Conservation (phyloP, 73 alveolate genomes). For the Tetrahymena malaccensis region DNA sequence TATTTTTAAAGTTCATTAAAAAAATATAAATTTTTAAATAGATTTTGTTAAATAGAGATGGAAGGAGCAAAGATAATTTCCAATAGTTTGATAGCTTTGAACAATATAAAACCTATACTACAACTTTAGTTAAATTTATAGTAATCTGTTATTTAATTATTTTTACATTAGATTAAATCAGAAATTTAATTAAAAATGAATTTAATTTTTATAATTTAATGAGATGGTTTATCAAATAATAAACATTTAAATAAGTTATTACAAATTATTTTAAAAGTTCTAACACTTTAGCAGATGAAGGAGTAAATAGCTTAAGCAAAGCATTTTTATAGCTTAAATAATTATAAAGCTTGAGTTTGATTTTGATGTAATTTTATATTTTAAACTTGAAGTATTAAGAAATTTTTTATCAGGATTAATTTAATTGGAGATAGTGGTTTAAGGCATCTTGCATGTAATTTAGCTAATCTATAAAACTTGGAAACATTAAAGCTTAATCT, state of each 20-base stretch:
- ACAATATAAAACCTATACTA: not conserved
- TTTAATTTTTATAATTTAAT: not conserved
- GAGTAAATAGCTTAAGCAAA: not conserved
- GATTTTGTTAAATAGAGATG: not conserved
- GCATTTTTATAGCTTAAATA: not conserved
- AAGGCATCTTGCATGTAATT: not conserved
- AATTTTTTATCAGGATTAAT: not conserved
- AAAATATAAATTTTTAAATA: not conserved
- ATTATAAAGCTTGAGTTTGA: not conserved
- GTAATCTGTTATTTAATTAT: not conserved
- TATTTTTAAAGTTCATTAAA: not conserved
- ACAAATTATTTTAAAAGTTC: not conserved
- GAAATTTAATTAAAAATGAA: not conserved
- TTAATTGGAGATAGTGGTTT: not conserved
- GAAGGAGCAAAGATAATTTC: not conserved
- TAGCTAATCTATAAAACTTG: not conserved
- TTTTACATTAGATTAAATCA: not conserved
- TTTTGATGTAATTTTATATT: not conserved
- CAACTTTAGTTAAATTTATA: not conserved
- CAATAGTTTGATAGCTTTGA: not conserved
- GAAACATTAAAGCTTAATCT: not conserved
- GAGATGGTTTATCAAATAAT: too few relatives aligned
- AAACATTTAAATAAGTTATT: too few relatives aligned
- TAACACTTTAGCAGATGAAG: not conserved
- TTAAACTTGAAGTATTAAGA: not conserved